Percentiles rank a stretch among this genome's conserved stretches.
Conservation (phyloP, 495 filamentous ascomycete genomes). For the Aspergillus cavernicola region DNA sequence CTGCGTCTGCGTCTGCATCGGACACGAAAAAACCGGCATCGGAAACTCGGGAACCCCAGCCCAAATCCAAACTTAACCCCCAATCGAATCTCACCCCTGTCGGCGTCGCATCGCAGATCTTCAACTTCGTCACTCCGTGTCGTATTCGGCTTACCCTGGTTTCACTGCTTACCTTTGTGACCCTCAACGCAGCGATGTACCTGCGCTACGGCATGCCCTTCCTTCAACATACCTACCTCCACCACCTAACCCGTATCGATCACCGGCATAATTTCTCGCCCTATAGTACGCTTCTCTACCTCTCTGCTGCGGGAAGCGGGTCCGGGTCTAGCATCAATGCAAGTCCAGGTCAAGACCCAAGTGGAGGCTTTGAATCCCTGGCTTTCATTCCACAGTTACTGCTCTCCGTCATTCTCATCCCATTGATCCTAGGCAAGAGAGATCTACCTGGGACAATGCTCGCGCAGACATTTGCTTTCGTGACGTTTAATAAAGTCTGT, state of each 20-base stretch:
- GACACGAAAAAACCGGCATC: background rate
- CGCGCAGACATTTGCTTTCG: conserved; percentile 98
- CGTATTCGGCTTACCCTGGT: conserved; percentile 59
- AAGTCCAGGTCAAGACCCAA: background rate
- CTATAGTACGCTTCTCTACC: conserved; percentile 88
- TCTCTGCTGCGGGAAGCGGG: conserved; percentile 59
- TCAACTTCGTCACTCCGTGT: conserved; percentile 57
- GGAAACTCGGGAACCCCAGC: conserved; percentile 4
- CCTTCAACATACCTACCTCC: conserved; percentile 81
- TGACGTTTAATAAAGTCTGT: conserved; percentile 97
- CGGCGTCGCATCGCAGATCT: conserved; percentile 13
- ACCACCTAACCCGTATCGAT: conserved; percentile 90
- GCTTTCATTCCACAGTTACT: conserved; percentile 87
- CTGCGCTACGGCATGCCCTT: conserved; percentile 67
- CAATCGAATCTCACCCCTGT: background rate
- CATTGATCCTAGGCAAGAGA: conserved; percentile 75
- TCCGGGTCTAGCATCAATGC: background rate
- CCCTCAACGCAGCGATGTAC: conserved; percentile 76
- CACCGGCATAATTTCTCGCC: conserved; percentile 98
- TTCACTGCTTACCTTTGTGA: conserved; percentile 66
- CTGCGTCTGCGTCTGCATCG: background rate
- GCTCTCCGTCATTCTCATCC: conserved; percentile 72
- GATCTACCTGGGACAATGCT: conserved; percentile 83
- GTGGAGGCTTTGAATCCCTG: conserved; percentile 63
- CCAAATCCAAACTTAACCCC: conserved; percentile 10